Evolutionary conservation across 345 rosid genomes (phyloP), one percentile per base, ranked within the genome.

Genomic region (Psidium guajava): DNA sequence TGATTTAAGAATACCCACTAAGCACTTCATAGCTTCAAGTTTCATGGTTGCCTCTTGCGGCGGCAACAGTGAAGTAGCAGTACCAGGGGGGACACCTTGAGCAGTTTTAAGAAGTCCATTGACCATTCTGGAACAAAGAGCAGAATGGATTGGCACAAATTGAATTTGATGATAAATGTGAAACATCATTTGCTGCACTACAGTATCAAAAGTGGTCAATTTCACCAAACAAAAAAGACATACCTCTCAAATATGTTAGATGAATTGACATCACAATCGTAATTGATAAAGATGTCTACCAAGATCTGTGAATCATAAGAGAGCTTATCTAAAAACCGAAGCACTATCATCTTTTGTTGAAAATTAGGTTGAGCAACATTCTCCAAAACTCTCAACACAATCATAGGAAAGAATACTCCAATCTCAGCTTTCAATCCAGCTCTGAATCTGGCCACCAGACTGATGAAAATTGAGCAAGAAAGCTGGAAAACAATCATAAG

Each of bases 51-150:
- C 91, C 90, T 98, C 99, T 91, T 98, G 99, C 75, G 98, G 98
- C 49, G 98, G 99, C 92, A 96, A 89, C 55, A 98, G 88, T 20
- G 96, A 92, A 86, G 99, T 94, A 84, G 91, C 89, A 59, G 94
- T 88, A 84, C 98, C 95, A 51, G 99, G 98, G 81, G 95, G 98
- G 69, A 93, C 94, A 88, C 99, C 99, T 93, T 96, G 99, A 82
- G 99, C 98, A 87, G 99, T 98, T 93, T 98, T 98, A 87, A 98
- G 98, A 89, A 98, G 98, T 90, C 99, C 99, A 91, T 95, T 98
- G 91, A 98, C 99, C 98, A 98, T 95, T 91, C 99, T 98, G 92
- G 73, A 47, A 11, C 85, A 86, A 82, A 89, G 84, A 59, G 82
- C 85, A 75, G 69, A 86, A 61, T 57, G 83, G 52, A 87, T 86